These are phyloP conservation scores for Podospora anserina DNA, from an alignment of 495 filamentous ascomycete genomes.

Conservation along the genomic window DNA sequence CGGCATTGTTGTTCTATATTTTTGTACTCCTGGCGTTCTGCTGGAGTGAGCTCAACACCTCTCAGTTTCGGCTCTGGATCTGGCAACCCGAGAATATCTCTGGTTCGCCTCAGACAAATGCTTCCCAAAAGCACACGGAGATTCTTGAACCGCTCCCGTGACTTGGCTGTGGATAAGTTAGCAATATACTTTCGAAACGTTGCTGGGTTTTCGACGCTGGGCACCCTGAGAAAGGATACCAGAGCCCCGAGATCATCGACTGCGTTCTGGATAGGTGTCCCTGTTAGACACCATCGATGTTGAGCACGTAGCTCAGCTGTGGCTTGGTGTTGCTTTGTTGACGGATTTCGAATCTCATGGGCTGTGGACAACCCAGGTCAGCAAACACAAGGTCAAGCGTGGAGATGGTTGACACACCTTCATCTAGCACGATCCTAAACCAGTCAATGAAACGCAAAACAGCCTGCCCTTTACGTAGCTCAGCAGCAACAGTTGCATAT, in stretches of 20 bases:
- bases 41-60: neutral
- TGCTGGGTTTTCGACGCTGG: neutral
- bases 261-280: constrained; percentile 6
- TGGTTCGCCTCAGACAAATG: neutral
- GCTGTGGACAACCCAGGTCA: neutral
- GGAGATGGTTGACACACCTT: neutral
- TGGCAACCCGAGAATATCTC: neutral
- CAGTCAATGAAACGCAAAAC: neutral
- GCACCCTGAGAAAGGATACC: neutral
- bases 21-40: constrained; percentile 2
- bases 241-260: constrained; percentile 2
- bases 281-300: constrained; percentile 4
- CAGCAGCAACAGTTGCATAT: constrained; percentile 1
- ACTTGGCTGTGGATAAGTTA: neutral
- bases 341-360: neutral
- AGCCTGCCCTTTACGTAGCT: neutral
- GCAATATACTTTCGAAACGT: neutral
- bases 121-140: neutral
- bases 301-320: neutral
- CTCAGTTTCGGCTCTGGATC: neutral
- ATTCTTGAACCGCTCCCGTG: neutral
- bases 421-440: constrained; percentile 1
- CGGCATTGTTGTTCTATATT: neutral
- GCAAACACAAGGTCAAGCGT: neutral
- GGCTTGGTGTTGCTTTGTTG: neutral